Conservation (phyloP, 2,329 filamentous ascomycete species). For the Raffaelea deltoideospora region DNA sequence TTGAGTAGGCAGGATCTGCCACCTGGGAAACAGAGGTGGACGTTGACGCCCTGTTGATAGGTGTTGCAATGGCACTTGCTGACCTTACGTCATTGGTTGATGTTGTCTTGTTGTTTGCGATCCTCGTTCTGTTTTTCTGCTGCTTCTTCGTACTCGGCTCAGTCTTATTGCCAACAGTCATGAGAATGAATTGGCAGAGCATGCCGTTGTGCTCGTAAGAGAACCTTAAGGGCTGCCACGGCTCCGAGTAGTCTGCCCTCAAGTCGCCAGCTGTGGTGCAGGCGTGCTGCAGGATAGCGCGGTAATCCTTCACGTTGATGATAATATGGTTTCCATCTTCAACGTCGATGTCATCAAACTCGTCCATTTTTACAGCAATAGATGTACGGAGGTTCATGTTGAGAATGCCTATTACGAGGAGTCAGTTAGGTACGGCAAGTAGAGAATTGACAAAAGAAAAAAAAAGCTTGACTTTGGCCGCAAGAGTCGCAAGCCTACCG, state of each 20-base stretch:
- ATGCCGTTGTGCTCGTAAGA: conserved; percentile 55
- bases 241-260: conserved; percentile 54
- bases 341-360: conserved; percentile 61
- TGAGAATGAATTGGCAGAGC: conserved; percentile 62
- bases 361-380: conserved; percentile 59
- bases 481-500: conserved; percentile 19
- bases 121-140: conserved; percentile 1
- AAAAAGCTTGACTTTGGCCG: neutral
- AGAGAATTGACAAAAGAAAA: too few relatives aligned
- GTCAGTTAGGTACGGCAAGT: too few relatives aligned
- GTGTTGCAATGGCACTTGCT: neutral
- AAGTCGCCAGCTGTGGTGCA: conserved; percentile 52
- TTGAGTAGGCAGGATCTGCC: too few relatives aligned
- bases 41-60: neutral
- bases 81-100: neutral
- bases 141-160: conserved; percentile 18
- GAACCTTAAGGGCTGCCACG: conserved; percentile 57
- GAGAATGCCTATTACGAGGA: conserved; percentile 37
- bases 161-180: conserved; percentile 58
- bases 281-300: conserved; percentile 63
- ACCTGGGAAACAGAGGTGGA: neutral
- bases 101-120: neutral
- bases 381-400: conserved; percentile 72
- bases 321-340: conserved; percentile 65
- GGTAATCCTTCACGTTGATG: conserved; percentile 72